phyloP scores from a whole-genome alignment of 2,329 filamentous ascomycete species.

The Achaetomium macrosporum region DNA sequence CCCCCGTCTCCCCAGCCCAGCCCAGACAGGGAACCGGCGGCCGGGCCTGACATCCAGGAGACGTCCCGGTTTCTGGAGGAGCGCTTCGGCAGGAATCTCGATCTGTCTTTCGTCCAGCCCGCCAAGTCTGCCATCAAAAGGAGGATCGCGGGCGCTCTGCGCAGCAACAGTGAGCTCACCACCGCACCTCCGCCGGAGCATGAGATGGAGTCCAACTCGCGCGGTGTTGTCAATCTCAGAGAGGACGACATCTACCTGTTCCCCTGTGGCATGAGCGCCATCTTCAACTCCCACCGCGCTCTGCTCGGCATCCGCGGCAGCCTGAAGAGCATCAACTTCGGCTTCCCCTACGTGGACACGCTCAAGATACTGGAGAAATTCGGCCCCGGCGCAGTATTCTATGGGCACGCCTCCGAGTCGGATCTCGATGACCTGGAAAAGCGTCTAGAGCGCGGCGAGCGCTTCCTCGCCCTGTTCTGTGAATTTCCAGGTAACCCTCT shows the following conservation, averaged over 20 bases:
- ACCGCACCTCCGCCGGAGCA: conserved; percentile 46
- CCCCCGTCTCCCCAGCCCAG: conserved; percentile 19
- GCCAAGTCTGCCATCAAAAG: conserved; percentile 81
- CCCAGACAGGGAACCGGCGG: conserved; percentile 2
- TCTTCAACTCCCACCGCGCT: conserved; percentile 79
- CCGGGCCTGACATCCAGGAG: conserved; percentile 49
- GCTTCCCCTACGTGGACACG: conserved; percentile 97
- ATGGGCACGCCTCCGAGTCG: conserved; percentile 68
- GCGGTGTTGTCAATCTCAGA: conserved; percentile 59
- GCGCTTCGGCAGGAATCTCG: conserved; percentile 86
- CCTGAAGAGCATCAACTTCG: conserved; percentile 78
- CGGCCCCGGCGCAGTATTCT: conserved; percentile 82
- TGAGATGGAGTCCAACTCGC: conserved; percentile 41
- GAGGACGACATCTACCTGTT: conserved; percentile 88
- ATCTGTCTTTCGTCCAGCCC: conserved; percentile 68
- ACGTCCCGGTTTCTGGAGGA: conserved; percentile 83
- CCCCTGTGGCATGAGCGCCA: conserved; percentile 89
- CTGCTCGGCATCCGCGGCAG: conserved; percentile 59
- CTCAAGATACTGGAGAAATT: conserved; percentile 94
- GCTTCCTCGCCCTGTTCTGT: conserved; percentile 78
- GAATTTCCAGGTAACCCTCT: conserved; percentile 94
- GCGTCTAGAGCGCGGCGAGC: conserved; percentile 65
- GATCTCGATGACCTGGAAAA: conserved; percentile 81
- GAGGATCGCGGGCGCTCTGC: conserved; percentile 82
- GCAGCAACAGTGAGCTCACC: conserved; percentile 60